phyloP scores from a whole-genome alignment of 371 early-diverging fungal species.

The Mucor racemosus region DNA sequence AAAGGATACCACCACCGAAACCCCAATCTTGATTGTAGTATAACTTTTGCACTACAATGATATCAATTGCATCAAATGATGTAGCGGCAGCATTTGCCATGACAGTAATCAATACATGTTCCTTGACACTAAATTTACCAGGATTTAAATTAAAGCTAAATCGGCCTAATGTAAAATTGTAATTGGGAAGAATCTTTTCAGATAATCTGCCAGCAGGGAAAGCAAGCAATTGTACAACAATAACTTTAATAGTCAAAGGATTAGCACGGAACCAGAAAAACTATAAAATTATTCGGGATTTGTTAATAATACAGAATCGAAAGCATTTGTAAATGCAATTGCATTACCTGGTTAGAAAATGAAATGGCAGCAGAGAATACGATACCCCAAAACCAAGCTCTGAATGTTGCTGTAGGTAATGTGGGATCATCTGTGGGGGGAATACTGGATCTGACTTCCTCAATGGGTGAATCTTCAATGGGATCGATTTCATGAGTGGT shows the following conservation, averaged over 20 bases:
- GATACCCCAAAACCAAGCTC: conserved; percentile 76
- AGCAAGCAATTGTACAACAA: conserved; percentile 71
- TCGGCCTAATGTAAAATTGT: conserved; percentile 29
- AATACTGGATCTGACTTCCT: conserved; percentile 70
- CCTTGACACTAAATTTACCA: conserved; percentile 80
- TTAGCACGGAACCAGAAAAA: conserved; percentile 79
- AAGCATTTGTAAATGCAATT: neutral
- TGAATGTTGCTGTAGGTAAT: conserved; percentile 76
- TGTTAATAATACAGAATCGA: no score
- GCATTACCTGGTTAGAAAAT: conserved; percentile 68
- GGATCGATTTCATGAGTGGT: conserved; percentile 17
- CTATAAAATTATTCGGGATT: neutral
- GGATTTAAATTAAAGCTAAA: conserved; percentile 64
- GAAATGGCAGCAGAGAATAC: conserved; percentile 66
- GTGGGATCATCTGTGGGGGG: conserved; percentile 68
- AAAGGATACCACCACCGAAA: conserved; percentile 62
- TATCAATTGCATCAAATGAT: conserved; percentile 72
- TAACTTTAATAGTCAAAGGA: conserved; percentile 62
- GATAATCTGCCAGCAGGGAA: conserved; percentile 70
- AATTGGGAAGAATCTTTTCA: conserved; percentile 59
- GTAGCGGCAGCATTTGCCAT: conserved; percentile 69
- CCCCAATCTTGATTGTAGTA: conserved; percentile 71
- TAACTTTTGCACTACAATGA: conserved; percentile 70
- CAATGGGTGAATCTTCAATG: conserved; percentile 71
- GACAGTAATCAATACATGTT: conserved; percentile 69